Evolutionary conservation across 495 filamentous ascomycete genomes (phyloP), one percentile per base, ranked within the genome.

Genomic region (Bacidia rubella): DNA sequence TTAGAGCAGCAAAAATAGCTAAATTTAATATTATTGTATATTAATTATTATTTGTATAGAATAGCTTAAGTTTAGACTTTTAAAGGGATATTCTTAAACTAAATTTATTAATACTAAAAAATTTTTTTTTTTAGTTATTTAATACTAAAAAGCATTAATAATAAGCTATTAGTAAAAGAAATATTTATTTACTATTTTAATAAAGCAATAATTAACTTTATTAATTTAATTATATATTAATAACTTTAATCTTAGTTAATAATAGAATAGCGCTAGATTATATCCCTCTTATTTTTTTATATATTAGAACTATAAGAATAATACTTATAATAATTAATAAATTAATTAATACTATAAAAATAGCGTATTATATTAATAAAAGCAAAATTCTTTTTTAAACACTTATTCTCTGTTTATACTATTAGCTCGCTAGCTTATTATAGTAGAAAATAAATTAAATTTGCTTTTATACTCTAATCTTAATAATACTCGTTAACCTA

Each of bases 1-100:
- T 47, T 7, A 27, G 27, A 29, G n/a, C 22, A 46, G 10, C 32
- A 12, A 47, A 27, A 53, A 53, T 47, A 1, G 25, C 24, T 24
- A 19, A 27, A 44, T 43, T 54, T 49, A 27, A 24, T 19, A 17
- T 42, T 54, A 22, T 54, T 49, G 25, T 21, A 53, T 23, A 57
- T 23, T 47, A 57, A 12, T 47, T 53, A 46, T 23, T 49, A 49
- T 27, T 49, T 27, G 32, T 49, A 49, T 27, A 49, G n/a, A 32
- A 49, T 22, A 35, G 15, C 2, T 21, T 32, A 27, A n/a, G n/a
- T 49, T 49, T 17, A 4, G 15, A 49, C 32, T 29, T 29, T 19
- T 22, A 44, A 44, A 9, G 19, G 5, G 19, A 44, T 44, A 44
- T 44, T 22, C 19, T 44, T 9, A 44, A 44, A 17, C 17, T 22